Conservation (phyloP, 73 alveolate species). For the Paramecium octaurelia region DNA sequence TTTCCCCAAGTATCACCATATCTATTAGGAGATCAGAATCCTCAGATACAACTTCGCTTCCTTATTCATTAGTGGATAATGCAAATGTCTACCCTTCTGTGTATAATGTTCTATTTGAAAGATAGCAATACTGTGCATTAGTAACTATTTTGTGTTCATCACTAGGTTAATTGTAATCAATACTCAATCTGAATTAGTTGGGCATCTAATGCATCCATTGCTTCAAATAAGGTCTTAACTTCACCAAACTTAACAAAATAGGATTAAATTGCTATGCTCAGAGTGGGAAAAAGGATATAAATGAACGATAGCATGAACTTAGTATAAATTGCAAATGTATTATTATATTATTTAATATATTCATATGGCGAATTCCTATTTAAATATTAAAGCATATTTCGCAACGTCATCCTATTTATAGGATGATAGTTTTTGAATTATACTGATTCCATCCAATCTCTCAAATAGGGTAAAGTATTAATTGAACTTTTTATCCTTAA, state of each 20-base stretch:
- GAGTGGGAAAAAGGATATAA: background rate
- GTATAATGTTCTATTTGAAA: background rate
- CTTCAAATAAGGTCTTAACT: background rate
- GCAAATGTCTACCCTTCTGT: background rate
- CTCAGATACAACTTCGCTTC: background rate
- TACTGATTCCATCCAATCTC: background rate
- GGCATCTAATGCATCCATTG: background rate
- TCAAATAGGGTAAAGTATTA: background rate
- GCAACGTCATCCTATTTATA: background rate
- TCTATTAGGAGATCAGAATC: background rate
- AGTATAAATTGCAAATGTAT: background rate
- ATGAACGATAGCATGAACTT: background rate
- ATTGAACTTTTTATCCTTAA: background rate
- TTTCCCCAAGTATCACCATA: background rate
- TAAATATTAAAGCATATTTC: slow-evolving; percentile 10
- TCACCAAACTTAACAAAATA: background rate
- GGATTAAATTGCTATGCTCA: background rate
- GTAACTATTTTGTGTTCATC: background rate
- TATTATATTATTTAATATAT: background rate
- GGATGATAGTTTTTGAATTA: slow-evolving; percentile 12
- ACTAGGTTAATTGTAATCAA: background rate
- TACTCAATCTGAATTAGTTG: background rate
- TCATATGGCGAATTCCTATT: slow-evolving; percentile 9
- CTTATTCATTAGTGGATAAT: background rate
- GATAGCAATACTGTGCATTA: background rate